phyloP scores from a whole-genome alignment of 108 stramenopile species.

The Cyclotella sp. region DNA sequence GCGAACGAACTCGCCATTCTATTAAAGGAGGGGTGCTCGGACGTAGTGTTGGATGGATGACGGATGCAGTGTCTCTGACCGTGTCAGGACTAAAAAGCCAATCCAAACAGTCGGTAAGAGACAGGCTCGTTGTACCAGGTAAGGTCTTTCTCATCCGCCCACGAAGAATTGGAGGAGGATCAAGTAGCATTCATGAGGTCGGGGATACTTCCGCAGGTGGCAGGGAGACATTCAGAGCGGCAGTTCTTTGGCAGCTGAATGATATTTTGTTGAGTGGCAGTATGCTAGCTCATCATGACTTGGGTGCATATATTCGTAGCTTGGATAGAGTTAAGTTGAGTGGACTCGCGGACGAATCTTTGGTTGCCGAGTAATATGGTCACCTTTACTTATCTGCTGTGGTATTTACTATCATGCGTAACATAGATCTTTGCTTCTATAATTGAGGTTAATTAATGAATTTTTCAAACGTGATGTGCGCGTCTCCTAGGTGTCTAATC shows the following conservation, averaged over 20 bases:
- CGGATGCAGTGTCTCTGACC: conserved; percentile 77
- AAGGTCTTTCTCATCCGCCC: conserved; percentile 79
- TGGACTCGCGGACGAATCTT: conserved; percentile 47
- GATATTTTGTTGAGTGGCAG: conserved; percentile 84
- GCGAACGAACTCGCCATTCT: conserved; percentile 53
- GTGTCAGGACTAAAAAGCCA: conserved; percentile 70
- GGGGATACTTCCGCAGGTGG: conserved; percentile 66
- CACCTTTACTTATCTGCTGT: no score
- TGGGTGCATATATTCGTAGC: conserved; percentile 80
- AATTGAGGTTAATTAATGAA: no score
- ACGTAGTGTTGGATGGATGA: conserved; percentile 69
- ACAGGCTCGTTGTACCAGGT: conserved; percentile 69
- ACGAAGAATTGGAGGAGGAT: conserved; percentile 66
- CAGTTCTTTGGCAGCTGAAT: conserved; percentile 87
- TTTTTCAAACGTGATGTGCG: no score
- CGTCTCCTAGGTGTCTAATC: not conserved
- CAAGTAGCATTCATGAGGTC: conserved; percentile 87
- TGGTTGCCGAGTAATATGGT: not conserved
- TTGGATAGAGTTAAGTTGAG: conserved; percentile 78
- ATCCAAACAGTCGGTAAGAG: conserved; percentile 74
- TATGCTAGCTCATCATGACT: conserved; percentile 80
- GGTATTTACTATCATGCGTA: no score
- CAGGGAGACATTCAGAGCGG: conserved; percentile 77
- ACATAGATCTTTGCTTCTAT: no score
- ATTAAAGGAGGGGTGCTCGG: conserved; percentile 58